Percentiles rank a stretch among this genome's conserved stretches.
phyloP scores from a whole-genome alignment of 805 yeast species.

The Wickerhamomyces canadensis region DNA sequence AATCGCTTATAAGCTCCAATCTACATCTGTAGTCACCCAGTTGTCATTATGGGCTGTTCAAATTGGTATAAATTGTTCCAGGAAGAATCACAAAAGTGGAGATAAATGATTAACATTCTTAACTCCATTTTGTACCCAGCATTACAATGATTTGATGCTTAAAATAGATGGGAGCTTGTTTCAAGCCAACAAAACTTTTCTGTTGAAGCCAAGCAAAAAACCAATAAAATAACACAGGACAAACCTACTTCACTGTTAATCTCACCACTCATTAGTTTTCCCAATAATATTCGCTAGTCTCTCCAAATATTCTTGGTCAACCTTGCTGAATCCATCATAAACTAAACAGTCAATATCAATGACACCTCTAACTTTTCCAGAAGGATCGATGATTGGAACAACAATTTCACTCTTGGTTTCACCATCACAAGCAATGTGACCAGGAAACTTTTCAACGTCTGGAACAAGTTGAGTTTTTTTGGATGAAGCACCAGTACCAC shows the following conservation, averaged over 20 bases:
- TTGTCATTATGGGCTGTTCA: too few species aligned
- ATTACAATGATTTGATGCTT: too few species aligned
- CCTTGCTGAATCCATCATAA: constrained; percentile 57
- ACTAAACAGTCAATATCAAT: constrained; percentile 79
- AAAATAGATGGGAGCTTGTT: too few species aligned
- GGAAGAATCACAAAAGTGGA: too few species aligned
- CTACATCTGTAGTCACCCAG: too few species aligned
- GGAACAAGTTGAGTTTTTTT: constrained; percentile 65
- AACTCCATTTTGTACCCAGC: too few species aligned
- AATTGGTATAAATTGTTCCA: too few species aligned
- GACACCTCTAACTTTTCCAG: constrained; percentile 57
- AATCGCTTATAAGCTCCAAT: too few species aligned
- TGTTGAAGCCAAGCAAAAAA: too few species aligned
- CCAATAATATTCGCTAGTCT: constrained; percentile 48
- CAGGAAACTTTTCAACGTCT: constrained; percentile 75
- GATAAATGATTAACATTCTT: too few species aligned
- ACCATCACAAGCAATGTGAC: constrained; percentile 97
- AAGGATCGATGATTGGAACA: constrained; percentile 58
- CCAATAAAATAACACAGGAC: too few species aligned
- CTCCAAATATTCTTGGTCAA: constrained; percentile 58
- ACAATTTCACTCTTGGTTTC: constrained; percentile 92
- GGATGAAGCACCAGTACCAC: constrained; percentile 74
- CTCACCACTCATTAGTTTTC: constrained; percentile 45
- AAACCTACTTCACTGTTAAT: not conserved
- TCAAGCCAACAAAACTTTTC: too few species aligned